Conservation (phyloP, 441 rosid genomes). For the Flueggea neowawraea region DNA sequence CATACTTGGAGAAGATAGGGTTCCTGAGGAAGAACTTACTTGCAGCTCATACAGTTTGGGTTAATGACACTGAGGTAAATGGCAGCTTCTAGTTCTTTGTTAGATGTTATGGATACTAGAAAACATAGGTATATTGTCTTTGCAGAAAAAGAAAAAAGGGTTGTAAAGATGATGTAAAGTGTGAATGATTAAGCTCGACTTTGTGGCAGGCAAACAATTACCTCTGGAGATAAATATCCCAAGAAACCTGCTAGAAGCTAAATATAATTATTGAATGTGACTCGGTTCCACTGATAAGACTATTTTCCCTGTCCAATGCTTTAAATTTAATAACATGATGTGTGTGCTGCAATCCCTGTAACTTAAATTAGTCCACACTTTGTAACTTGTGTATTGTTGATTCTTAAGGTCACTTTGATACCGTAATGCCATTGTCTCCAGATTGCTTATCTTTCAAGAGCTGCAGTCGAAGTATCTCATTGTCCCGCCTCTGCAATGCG, state of each 20-base stretch:
- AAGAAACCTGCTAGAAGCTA: too few species aligned
- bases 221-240: too few species aligned
- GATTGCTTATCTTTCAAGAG: conserved; percentile 61
- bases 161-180: too few species aligned
- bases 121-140: not conserved
- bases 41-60: conserved; percentile 69
- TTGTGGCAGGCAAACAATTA: too few species aligned
- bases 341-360: too few species aligned
- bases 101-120: not conserved
- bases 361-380: too few species aligned
- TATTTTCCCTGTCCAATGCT: too few species aligned
- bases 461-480: conserved; percentile 72
- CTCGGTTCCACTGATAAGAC: too few species aligned
- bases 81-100: conserved; percentile 2
- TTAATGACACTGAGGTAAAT: conserved; percentile 51
- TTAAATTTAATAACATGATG: too few species aligned
- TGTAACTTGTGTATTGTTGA: not conserved
- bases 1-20: conserved; percentile 54
- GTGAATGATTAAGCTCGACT: too few species aligned
- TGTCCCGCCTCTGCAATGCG: conserved; percentile 82
- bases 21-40: conserved; percentile 53
- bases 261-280: too few species aligned
- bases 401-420: not conserved
- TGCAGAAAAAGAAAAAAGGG: too few species aligned
- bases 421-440: conserved; percentile 10